Conservation (phyloP, 2,329 filamentous ascomycete species). For the Microascus cirrosus region DNA sequence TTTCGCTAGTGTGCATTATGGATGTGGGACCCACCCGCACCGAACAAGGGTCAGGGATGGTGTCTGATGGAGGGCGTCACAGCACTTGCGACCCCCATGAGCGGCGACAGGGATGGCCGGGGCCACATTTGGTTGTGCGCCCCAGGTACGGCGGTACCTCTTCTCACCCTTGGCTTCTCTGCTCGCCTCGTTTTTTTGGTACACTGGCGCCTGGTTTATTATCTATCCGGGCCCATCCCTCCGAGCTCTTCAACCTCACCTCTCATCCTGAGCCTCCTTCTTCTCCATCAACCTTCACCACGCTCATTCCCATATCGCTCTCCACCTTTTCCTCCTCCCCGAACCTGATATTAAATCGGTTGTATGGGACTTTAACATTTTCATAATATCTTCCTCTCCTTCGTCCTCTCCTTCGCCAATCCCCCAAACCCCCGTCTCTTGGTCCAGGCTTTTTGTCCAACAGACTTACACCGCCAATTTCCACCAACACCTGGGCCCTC, state of each 20-base stretch:
- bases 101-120: constrained; percentile 4
- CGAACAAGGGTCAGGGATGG: constrained; percentile 4
- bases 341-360: neutral
- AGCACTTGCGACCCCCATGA: constrained; percentile 1
- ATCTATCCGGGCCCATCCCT: constrained; percentile 2
- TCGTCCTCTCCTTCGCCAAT: constrained; percentile 1
- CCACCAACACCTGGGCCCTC: neutral
- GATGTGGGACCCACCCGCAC: constrained; percentile 2
- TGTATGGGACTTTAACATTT: neutral
- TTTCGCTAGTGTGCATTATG: constrained; percentile 3
- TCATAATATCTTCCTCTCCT: neutral
- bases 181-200: constrained; percentile 3
- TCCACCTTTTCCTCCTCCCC: constrained; percentile 1
- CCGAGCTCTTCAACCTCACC: constrained; percentile 1
- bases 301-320: constrained; percentile 2
- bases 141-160: neutral
- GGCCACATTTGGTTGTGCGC: neutral
- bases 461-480: constrained; percentile 1
- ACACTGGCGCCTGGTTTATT: constrained; percentile 2
- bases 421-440: neutral
- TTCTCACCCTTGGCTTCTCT: neutral
- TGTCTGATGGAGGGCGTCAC: constrained; percentile 1
- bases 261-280: constrained; percentile 1
- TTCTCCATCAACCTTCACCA: neutral
- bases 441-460: neutral